A percentile compares a stretch with the other conserved stretches of the same genome.
Evolutionary conservation across 179 eudicot genomes (phyloP).

Genomic region (Carnegiea gigantea): DNA sequence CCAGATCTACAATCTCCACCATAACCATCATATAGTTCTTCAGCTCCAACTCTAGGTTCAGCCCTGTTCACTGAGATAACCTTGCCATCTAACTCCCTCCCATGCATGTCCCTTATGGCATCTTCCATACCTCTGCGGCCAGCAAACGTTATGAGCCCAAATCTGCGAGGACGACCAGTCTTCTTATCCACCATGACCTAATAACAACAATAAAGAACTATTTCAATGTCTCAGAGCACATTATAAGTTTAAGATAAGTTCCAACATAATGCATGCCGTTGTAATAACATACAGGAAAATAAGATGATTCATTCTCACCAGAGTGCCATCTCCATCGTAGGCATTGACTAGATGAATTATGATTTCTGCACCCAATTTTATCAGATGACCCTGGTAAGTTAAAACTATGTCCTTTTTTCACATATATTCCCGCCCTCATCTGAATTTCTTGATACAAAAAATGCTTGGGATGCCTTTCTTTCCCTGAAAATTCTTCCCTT

Average conservation of each 20-base stretch:
- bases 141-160: constrained; percentile 52
- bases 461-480: not conserved
- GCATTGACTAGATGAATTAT: not conserved
- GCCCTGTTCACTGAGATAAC: constrained; percentile 53
- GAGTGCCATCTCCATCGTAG: not conserved
- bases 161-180: constrained; percentile 57
- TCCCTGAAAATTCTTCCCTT: not conserved
- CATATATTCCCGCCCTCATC: not conserved
- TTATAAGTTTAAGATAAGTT: not conserved
- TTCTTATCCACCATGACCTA: constrained; percentile 54
- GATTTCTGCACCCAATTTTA: not conserved
- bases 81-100: constrained; percentile 46
- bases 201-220: constrained; percentile 11
- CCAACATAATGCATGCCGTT: not conserved
- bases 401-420: no score
- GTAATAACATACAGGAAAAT: not conserved
- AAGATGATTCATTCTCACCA: not conserved
- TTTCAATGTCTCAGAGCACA: not conserved
- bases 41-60: constrained; percentile 41
- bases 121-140: constrained; percentile 50
- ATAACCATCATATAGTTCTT: constrained; percentile 39
- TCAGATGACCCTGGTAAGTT: not conserved
- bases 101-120: constrained; percentile 52
- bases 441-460: not conserved
- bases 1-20: constrained; percentile 34